Conservation (phyloP, 441 rosid species). For the Brassica hybrid region DNA sequence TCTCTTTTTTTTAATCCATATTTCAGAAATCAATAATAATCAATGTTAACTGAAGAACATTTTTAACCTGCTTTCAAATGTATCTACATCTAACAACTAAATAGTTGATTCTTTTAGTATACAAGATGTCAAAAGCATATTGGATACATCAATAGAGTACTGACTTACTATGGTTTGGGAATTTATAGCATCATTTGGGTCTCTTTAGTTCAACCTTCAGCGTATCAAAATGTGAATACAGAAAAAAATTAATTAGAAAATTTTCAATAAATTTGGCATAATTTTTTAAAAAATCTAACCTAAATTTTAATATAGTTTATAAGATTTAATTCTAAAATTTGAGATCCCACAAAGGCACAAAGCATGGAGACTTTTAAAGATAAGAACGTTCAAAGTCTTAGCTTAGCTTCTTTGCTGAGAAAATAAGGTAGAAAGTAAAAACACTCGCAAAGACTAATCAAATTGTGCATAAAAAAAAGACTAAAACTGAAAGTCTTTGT, state of each 20-base stretch:
- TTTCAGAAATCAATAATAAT: slow-evolving; percentile 26
- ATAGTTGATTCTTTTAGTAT: no score
- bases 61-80: background rate
- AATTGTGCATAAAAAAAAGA: background rate
- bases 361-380: background rate
- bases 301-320: no score
- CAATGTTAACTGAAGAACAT: slow-evolving; percentile 16
- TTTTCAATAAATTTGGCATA: no score
- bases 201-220: no score
- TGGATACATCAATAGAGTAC: no score
- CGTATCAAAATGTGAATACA: no score
- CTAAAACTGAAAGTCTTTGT: slow-evolving; percentile 15
- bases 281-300: no score
- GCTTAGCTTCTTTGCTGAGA: background rate
- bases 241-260: no score
- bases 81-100: background rate
- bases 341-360: background rate
- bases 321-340: no score
- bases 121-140: no score
- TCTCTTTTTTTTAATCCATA: background rate
- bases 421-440: slow-evolving; percentile 13
- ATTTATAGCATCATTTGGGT: no score
- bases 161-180: no score
- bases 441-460: background rate
- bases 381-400: background rate